Evolutionary conservation across 805 yeast species (phyloP).

Genomic region (Dipodascopsis uninucleata): DNA sequence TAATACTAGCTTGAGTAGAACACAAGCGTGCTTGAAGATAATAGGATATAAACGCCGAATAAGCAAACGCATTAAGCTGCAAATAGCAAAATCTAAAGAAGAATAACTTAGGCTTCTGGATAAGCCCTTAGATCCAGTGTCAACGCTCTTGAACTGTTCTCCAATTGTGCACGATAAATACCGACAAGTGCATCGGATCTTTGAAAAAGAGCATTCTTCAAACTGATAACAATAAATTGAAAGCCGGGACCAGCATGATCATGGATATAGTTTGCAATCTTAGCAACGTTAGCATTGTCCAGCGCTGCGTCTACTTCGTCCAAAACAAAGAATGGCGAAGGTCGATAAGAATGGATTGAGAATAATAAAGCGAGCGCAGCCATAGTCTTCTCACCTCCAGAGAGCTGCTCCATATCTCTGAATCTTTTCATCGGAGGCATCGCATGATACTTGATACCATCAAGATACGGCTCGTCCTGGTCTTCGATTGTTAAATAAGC

Average conservation of each 20-base stretch:
- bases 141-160: slow-evolving; percentile 67
- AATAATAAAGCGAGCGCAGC: slow-evolving; percentile 92
- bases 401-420: slow-evolving; percentile 83
- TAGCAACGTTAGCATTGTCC: slow-evolving; percentile 81
- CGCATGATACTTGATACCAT: slow-evolving; percentile 85
- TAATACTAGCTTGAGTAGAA: no score
- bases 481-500: slow-evolving; percentile 84
- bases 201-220: slow-evolving; percentile 83
- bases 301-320: slow-evolving; percentile 99
- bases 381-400: slow-evolving; percentile 96
- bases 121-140: slow-evolving; percentile 56
- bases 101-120: no score
- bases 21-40: no score
- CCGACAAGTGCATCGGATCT: slow-evolving; percentile 89
- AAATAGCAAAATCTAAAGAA: no score
- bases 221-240: slow-evolving; percentile 89
- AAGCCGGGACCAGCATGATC: slow-evolving; percentile 70
- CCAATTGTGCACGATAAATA: slow-evolving; percentile 75
- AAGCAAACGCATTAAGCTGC: no score
- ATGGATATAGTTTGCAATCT: slow-evolving; percentile 80
- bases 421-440: slow-evolving; percentile 96
- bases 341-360: slow-evolving; percentile 85
- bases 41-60: no score
- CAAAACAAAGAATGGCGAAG: slow-evolving; percentile 91
- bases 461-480: slow-evolving; percentile 81